Percentiles rank a stretch among this genome's conserved stretches.
These are phyloP conservation scores for Nyssa sinensis DNA, from an alignment of 148 eudicot genomes.

Conservation along the genomic window DNA sequence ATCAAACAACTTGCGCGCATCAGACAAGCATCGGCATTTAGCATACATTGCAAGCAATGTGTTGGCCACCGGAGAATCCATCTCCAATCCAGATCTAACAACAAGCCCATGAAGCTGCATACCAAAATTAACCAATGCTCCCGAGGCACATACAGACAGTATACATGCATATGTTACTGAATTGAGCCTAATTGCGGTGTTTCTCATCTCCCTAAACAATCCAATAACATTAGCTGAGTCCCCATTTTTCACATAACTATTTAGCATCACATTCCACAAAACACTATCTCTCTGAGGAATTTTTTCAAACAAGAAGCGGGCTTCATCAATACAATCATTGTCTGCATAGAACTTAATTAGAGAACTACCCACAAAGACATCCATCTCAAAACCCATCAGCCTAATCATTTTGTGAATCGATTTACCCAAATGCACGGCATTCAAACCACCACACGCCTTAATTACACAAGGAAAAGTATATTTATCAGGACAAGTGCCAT, in stretches of 20 bases:
- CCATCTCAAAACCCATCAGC: constrained; percentile 28
- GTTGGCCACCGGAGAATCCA: constrained; percentile 33
- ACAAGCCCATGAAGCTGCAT: constrained; percentile 35
- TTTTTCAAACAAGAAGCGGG: constrained; percentile 32
- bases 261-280: constrained; percentile 41
- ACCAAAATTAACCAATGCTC: constrained; percentile 21
- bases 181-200: constrained; percentile 23
- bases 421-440: constrained; percentile 22
- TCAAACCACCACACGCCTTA: constrained; percentile 38
- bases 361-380: constrained; percentile 37
- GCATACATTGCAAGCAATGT: constrained; percentile 34
- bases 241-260: constrained; percentile 29
- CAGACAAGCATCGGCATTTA: constrained; percentile 29
- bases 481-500: constrained; percentile 33
- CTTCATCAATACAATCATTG: constrained; percentile 26
- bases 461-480: constrained; percentile 34
- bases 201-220: constrained; percentile 34
- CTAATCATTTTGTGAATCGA: constrained; percentile 22
- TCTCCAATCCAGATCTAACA: constrained; percentile 28
- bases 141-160: constrained; percentile 29
- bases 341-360: constrained; percentile 36
- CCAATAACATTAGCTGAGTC: constrained; percentile 21
- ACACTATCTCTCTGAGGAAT: constrained; percentile 35
- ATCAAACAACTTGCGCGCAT: constrained; percentile 36
- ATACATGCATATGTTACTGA: constrained; percentile 29